Conservation (phyloP, 805 yeast genomes). For the Candida krabiensis region DNA sequence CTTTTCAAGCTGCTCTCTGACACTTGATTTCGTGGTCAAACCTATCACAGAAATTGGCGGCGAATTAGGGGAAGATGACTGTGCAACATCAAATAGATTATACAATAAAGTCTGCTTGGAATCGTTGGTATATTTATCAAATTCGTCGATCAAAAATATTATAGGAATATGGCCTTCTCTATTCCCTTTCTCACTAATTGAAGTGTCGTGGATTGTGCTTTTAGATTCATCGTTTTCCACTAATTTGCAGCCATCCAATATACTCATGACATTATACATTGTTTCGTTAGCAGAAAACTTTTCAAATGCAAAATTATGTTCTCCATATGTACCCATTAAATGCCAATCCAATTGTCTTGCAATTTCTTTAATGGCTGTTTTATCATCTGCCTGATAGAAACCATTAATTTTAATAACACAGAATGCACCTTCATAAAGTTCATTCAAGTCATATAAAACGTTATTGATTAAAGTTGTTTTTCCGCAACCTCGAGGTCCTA, state of each 20-base stretch:
- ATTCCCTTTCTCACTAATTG: constrained; percentile 16
- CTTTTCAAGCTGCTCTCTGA: constrained; percentile 83
- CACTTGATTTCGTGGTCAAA: constrained; percentile 67
- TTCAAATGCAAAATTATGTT: constrained; percentile 12
- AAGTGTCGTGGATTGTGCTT: background rate
- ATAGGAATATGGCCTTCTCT: constrained; percentile 48
- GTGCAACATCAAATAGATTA: constrained; percentile 85
- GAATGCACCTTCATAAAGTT: constrained; percentile 49
- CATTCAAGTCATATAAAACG: constrained; percentile 48
- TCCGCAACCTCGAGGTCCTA: constrained; percentile 82
- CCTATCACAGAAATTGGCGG: constrained; percentile 84
- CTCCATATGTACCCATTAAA: constrained; percentile 15
- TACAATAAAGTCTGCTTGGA: constrained; percentile 82
- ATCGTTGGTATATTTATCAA: constrained; percentile 73
- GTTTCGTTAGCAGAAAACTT: constrained; percentile 46
- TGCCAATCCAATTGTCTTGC: constrained; percentile 74
- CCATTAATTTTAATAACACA: constrained; percentile 70
- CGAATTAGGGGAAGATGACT: constrained; percentile 38
- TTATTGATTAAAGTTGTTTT: constrained; percentile 64
- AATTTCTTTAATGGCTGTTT: constrained; percentile 77
- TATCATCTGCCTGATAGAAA: constrained; percentile 69
- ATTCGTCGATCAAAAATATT: constrained; percentile 79
- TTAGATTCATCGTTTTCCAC: constrained; percentile 9
- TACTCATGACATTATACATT: constrained; percentile 54
- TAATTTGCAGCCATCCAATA: constrained; percentile 42